Evolutionary conservation across 2,329 filamentous ascomycete species (phyloP), one percentile per base, ranked within the genome.

Genomic region (Purpureocillium takamizusanense): DNA sequence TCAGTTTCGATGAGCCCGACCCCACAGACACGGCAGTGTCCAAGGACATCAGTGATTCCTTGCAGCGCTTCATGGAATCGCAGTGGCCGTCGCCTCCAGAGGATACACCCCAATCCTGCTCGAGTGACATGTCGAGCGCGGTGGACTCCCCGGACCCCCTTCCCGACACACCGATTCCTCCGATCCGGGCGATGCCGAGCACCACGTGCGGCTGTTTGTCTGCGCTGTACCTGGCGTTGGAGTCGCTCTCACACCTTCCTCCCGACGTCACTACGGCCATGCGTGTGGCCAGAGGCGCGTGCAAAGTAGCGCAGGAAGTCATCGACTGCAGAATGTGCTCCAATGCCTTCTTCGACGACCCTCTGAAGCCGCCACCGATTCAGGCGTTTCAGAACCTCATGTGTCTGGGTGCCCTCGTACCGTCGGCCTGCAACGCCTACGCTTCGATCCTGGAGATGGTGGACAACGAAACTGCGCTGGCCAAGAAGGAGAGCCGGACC

Each of bases 371-470:
- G 1, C 59, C 63, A 2, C 61, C 66, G 16, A 65, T 77, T 36
- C 67, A 72, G 37, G 48, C 63, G 23, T 72, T 76, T 43, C 76
- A 80, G 51, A 78, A 67, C 49, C 62, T 71, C 36, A 78, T 79
- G 74, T 62, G 76, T 37, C 59, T 81, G 4, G 72, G 67, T 7
- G 69, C 74, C 2, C 63, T 81, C 23, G 59, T 81, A 4, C 74
- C 75, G 2, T 71, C 72, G 8, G 66, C 75, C 33, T 74, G 70
- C 38, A 70, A 76, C 51, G 70, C 72, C 7, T 81, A 81, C 59
- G 65, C 64, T 39, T 59, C 56, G 21, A 72, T 81, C 34, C 59
- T 81, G 11, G 55, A 59, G 35, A 65, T 75, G 58, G 62, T 80
- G 7, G 75, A 81, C 44, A 51, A 51, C n/a, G 70, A 76, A 47